Conservation (phyloP, 495 filamentous ascomycete genomes). For the Gamarada debralockiae region DNA sequence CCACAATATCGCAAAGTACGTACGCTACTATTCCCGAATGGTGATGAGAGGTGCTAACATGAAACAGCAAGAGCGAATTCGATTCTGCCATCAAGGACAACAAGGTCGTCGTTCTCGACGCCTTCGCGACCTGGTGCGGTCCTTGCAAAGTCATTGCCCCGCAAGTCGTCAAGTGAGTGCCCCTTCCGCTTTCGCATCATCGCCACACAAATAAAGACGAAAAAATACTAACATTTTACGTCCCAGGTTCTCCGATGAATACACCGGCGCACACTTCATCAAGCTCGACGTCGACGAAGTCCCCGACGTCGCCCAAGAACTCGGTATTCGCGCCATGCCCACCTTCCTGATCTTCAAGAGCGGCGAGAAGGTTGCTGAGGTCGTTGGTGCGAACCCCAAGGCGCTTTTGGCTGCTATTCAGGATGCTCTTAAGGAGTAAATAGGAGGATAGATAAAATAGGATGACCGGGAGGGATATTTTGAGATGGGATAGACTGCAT, state of each 20-base stretch:
- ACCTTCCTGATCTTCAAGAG: constrained; percentile 86
- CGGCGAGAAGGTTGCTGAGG: constrained; percentile 60
- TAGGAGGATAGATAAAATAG: not conserved
- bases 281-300: constrained; percentile 92
- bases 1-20: constrained; percentile 46
- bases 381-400: constrained; percentile 78
- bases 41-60: constrained; percentile 16
- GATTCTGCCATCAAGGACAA: constrained; percentile 46
- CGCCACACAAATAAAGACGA: not conserved
- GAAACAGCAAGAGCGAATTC: constrained; percentile 58
- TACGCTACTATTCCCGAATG: constrained; percentile 3
- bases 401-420: constrained; percentile 54
- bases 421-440: constrained; percentile 13
- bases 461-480: not conserved
- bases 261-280: constrained; percentile 64
- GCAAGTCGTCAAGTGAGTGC: constrained; percentile 55
- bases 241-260: constrained; percentile 51
- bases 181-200: constrained; percentile 5
- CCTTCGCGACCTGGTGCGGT: constrained; percentile 89
- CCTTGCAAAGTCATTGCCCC: constrained; percentile 92
- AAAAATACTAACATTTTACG: constrained; percentile 6
- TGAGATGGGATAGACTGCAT: not conserved
- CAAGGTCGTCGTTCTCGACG: constrained; percentile 75
- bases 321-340: constrained; percentile 91
- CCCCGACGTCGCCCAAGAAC: constrained; percentile 69